These are phyloP conservation scores for Artemisia tridentata DNA, from an alignment of 129 eudicot genomes.

Conservation along the genomic window DNA sequence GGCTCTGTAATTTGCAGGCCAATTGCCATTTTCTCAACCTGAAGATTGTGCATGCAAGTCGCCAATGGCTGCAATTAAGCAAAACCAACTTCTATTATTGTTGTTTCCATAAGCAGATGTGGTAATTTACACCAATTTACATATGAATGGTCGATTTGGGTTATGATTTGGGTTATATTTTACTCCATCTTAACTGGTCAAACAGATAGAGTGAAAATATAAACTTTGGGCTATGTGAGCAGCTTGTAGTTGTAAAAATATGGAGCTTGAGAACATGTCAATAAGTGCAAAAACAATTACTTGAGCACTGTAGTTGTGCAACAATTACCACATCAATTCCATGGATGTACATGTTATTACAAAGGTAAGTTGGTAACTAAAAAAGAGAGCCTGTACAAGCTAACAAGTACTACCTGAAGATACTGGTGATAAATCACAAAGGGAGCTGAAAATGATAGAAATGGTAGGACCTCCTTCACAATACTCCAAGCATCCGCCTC, in stretches of 20 bases:
- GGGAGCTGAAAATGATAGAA: slow-evolving; percentile 83
- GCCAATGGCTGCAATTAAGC: slow-evolving; percentile 77
- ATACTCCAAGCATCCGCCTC: slow-evolving; percentile 81
- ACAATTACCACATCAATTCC: background rate
- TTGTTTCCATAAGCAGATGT: background rate
- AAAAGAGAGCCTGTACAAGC: background rate
- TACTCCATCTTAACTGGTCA: background rate
- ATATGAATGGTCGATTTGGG: background rate
- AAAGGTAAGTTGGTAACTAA: background rate
- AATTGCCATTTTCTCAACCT: slow-evolving; percentile 77
- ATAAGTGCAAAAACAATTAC: background rate
- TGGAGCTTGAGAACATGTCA: background rate
- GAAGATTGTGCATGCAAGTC: slow-evolving; percentile 91
- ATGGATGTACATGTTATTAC: background rate
- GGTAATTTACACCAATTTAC: too few species aligned
- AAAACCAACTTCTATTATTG: slow-evolving; percentile 6
- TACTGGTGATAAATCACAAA: slow-evolving; percentile 90
- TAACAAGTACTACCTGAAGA: slow-evolving; percentile 56
- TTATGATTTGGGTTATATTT: background rate
- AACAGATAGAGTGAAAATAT: too few species aligned
- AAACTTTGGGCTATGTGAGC: too few species aligned
- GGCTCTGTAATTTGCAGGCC: slow-evolving; percentile 90
- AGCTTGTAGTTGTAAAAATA: background rate
- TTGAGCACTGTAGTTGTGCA: background rate
- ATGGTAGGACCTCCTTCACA: slow-evolving; percentile 72